Percentiles rank a stretch among this genome's conserved stretches.
Conservation (phyloP, 495 filamentous ascomycete genomes). For the Polyplosphaeria fusca region DNA sequence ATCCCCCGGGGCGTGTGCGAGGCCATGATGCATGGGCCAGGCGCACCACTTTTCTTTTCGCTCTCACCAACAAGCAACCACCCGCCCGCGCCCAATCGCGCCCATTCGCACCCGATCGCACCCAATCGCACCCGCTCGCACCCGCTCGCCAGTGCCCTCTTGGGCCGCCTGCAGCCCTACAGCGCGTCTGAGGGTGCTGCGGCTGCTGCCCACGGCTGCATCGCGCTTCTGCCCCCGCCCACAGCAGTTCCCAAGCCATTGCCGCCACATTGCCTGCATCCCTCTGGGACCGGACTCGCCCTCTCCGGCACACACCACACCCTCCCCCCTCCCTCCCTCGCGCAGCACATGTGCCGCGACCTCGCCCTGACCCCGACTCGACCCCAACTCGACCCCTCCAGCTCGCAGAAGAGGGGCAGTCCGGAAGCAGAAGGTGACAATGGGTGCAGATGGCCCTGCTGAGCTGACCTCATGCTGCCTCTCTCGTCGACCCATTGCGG, state of each 20-base stretch:
- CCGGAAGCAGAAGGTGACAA: constrained; percentile 23
- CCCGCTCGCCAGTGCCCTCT: not conserved
- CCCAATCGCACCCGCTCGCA: not conserved
- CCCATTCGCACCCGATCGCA: too few species aligned
- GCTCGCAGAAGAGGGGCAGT: constrained; percentile 17
- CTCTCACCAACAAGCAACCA: constrained; percentile 21
- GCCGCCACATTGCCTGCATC: constrained; percentile 1
- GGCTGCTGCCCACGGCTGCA: not conserved
- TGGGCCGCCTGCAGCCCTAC: constrained; percentile 26
- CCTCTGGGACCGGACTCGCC: constrained; percentile 10
- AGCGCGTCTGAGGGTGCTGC: not conserved
- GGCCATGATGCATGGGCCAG: too few species aligned
- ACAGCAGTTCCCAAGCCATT: not conserved
- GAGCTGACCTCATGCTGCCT: too few species aligned
- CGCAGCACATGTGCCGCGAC: constrained; percentile 9
- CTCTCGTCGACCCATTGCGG: too few species aligned
- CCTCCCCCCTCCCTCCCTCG: constrained; percentile 5
- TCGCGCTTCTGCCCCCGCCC: not conserved
- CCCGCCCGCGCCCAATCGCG: too few species aligned
- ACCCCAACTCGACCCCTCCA: constrained; percentile 12
- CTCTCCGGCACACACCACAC: constrained; percentile 13
- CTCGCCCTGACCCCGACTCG: constrained; percentile 1
- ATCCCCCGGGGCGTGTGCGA: too few species aligned
- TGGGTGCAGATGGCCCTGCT: not conserved
- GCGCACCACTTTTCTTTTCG: too few species aligned